phyloP scores from a whole-genome alignment of 2,329 filamentous ascomycete genomes.

The Colletotrichum horii region DNA sequence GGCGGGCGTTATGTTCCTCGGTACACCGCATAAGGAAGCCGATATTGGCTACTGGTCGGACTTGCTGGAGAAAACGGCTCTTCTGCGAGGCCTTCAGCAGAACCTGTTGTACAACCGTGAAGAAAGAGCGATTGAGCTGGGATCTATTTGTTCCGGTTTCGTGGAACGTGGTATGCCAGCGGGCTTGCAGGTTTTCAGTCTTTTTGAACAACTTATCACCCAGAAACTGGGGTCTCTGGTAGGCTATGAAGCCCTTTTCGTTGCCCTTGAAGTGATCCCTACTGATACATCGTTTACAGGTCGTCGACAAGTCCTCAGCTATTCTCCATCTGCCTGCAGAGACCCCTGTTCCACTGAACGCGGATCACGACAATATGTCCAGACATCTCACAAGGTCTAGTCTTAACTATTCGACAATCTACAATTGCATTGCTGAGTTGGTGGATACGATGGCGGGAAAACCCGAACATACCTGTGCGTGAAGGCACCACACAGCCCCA shows the following conservation, averaged over 20 bases:
- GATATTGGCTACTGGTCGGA: not conserved
- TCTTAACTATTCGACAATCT: not conserved
- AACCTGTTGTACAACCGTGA: fast-evolving
- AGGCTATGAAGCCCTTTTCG: not conserved
- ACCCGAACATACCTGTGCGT: not conserved
- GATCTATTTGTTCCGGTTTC: not conserved
- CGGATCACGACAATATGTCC: not conserved
- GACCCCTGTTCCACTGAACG: not conserved
- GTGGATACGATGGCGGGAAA: fast-evolving
- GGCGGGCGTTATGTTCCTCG: not conserved
- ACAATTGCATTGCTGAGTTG: not conserved
- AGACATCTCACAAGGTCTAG: not conserved
- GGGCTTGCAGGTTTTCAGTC: not conserved
- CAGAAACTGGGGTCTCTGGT: fast-evolving
- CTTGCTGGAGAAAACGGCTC: fast-evolving
- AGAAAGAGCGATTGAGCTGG: not conserved
- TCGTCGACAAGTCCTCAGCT: not conserved
- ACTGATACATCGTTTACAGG: fast-evolving
- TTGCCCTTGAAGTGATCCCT: fast-evolving
- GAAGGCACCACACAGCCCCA: fast-evolving
- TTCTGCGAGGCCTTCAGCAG: fast-evolving
- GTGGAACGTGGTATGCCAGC: not conserved
- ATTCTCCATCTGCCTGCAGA: not conserved
- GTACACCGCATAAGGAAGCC: not conserved
- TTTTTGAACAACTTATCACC: fast-evolving